phyloP scores from a whole-genome alignment of 805 yeast genomes.

The Candida tibetensis region DNA sequence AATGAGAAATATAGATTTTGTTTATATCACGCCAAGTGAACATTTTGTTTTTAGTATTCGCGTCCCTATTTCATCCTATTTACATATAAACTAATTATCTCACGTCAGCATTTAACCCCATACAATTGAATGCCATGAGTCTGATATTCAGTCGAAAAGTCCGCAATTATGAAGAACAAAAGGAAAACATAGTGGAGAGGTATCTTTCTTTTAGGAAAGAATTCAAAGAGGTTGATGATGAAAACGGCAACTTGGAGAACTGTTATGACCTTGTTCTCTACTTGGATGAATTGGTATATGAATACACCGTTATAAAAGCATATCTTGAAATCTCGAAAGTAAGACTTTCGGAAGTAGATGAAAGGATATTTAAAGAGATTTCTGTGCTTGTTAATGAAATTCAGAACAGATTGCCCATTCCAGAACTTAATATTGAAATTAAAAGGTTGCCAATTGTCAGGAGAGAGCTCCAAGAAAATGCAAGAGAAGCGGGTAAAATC shows the following conservation, averaged over 20 bases:
- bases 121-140: constrained; percentile 10
- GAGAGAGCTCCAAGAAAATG: constrained; percentile 27
- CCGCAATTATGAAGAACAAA: constrained; percentile 16
- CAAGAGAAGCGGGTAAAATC: constrained; percentile 30
- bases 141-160: constrained; percentile 14
- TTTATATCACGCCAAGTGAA: too few species aligned
- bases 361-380: constrained; percentile 14
- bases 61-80: too few species aligned
- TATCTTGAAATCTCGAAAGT: constrained; percentile 21
- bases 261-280: constrained; percentile 18
- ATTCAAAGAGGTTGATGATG: constrained; percentile 7
- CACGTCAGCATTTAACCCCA: not conserved
- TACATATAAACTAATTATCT: too few species aligned
- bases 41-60: too few species aligned
- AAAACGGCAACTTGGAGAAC: constrained; percentile 10
- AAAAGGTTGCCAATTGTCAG: constrained; percentile 27
- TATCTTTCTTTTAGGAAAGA: constrained; percentile 14
- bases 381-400: constrained; percentile 13
- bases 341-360: constrained; percentile 6
- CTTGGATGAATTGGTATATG: constrained; percentile 27
- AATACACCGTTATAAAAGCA: constrained; percentile 22
- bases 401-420: constrained; percentile 23
- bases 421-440: constrained; percentile 17
- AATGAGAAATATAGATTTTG: too few species aligned
- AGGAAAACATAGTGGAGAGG: constrained; percentile 11